These are phyloP conservation scores for Ajuga chamaepitys DNA, from an alignment of 257 asterid species.

Conservation along the genomic window DNA sequence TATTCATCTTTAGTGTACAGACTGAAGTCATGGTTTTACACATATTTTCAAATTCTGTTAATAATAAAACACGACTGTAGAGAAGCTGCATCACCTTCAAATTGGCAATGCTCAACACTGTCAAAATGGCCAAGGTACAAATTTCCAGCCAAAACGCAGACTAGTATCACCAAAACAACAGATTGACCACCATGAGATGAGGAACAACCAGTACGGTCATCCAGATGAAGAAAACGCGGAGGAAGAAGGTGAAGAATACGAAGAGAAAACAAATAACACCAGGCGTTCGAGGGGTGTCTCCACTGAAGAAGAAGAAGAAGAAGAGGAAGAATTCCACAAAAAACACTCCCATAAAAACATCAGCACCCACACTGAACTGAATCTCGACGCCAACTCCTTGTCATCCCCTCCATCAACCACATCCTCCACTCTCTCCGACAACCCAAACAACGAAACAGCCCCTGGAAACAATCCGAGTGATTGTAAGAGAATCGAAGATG, in stretches of 20 bases:
- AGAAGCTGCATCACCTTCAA: slow-evolving; percentile 43
- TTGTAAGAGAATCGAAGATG: slow-evolving; percentile 46
- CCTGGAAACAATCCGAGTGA: neutral
- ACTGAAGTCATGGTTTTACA: too few relatives aligned
- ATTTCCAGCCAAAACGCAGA: slow-evolving; percentile 33
- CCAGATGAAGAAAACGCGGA: neutral
- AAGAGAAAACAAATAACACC: slow-evolving; percentile 27
- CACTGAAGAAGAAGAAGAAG: slow-evolving; percentile 37
- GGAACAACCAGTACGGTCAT: neutral
- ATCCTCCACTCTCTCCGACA: slow-evolving; percentile 60
- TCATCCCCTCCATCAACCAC: slow-evolving; percentile 64
- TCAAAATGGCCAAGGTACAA: slow-evolving; percentile 3
- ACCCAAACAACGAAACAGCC: slow-evolving; percentile 3
- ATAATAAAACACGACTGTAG: slow-evolving; percentile 15
- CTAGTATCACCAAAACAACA: slow-evolving; percentile 20
- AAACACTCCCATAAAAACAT: neutral
- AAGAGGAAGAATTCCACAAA: slow-evolving; percentile 18
- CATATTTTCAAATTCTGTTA: neutral
- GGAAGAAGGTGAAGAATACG: slow-evolving; percentile 28
- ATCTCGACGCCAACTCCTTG: slow-evolving; percentile 15
- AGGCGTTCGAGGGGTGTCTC: slow-evolving; percentile 57
- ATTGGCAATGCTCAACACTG: slow-evolving; percentile 5
- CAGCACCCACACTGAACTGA: slow-evolving; percentile 22
- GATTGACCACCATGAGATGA: slow-evolving; percentile 14
- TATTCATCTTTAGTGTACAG: too few relatives aligned